Conservation (phyloP, 2,329 filamentous ascomycete genomes). For the Knufia petricola region DNA sequence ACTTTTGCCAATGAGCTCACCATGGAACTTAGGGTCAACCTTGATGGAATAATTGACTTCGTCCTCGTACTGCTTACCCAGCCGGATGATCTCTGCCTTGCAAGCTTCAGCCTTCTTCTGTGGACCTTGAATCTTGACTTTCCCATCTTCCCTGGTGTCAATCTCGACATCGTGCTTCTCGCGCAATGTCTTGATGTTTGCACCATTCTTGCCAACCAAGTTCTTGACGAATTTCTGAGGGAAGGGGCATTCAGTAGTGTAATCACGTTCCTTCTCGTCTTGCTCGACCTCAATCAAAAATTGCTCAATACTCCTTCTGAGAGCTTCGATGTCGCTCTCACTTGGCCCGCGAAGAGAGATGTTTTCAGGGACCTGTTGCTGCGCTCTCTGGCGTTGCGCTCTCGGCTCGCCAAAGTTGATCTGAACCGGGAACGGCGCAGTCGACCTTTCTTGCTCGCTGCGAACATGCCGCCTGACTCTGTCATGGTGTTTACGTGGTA, state of each 20-base stretch:
- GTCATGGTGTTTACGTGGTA: conserved; percentile 38
- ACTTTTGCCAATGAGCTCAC: conserved; percentile 81
- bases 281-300: conserved; percentile 83
- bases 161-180: conserved; percentile 67
- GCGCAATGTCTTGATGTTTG: conserved; percentile 59
- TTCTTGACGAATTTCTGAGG: conserved; percentile 91
- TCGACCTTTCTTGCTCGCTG: conserved; percentile 33
- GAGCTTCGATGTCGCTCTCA: conserved; percentile 55
- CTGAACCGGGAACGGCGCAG: conserved; percentile 48
- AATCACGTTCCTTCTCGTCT: conserved; percentile 88
- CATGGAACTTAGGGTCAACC: conserved; percentile 87
- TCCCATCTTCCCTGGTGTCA: conserved; percentile 75
- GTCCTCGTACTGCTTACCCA: conserved; percentile 78
- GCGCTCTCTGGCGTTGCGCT: conserved; percentile 11
- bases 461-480: conserved; percentile 51
- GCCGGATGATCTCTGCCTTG: conserved; percentile 67
- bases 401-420: conserved; percentile 26
- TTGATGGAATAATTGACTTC: conserved; percentile 80
- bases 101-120: conserved; percentile 87
- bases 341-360: conserved; percentile 54
- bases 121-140: conserved; percentile 90
- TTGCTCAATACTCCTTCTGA: conserved; percentile 61
- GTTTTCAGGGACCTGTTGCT: conserved; percentile 12
- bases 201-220: conserved; percentile 57
- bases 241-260: conserved; percentile 79